phyloP scores from a whole-genome alignment of 2,329 filamentous ascomycete species.

The Mycosphaerella arachidis region DNA sequence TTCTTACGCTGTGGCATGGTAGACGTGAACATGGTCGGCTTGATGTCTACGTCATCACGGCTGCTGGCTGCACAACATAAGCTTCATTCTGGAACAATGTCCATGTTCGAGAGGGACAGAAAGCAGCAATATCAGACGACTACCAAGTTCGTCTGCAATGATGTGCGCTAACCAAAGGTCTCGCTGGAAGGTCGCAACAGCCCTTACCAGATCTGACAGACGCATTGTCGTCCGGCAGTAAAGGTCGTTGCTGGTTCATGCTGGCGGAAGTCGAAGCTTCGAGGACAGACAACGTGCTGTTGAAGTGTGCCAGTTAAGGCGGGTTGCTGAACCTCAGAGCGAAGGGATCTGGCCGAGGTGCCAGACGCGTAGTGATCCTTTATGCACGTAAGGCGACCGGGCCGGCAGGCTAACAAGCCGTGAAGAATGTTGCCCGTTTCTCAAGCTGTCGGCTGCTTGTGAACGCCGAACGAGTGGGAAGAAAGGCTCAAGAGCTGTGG shows the following conservation, averaged over 20 bases:
- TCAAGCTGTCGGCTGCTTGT: neutral
- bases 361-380: neutral
- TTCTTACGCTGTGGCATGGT: constrained; percentile 15
- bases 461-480: neutral
- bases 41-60: constrained; percentile 4
- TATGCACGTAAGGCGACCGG: neutral
- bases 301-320: neutral
- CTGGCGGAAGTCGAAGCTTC: neutral
- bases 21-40: constrained; percentile 3
- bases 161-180: neutral
- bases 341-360: too few species aligned
- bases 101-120: neutral
- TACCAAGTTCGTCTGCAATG: neutral
- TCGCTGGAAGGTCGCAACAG: neutral
- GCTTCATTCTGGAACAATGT: neutral
- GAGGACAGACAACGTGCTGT: neutral
- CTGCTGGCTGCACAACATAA: constrained; percentile 10
- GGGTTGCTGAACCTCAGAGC: neutral
- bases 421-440: neutral
- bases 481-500: neutral
- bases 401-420: neutral
- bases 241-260: constrained; percentile 16
- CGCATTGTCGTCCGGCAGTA: constrained; percentile 9
- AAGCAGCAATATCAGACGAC: neutral
- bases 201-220: constrained; percentile 15